These are phyloP conservation scores for Didymella sp. DNA, from an alignment of 2,329 filamentous ascomycete genomes.

Conservation along the genomic window DNA sequence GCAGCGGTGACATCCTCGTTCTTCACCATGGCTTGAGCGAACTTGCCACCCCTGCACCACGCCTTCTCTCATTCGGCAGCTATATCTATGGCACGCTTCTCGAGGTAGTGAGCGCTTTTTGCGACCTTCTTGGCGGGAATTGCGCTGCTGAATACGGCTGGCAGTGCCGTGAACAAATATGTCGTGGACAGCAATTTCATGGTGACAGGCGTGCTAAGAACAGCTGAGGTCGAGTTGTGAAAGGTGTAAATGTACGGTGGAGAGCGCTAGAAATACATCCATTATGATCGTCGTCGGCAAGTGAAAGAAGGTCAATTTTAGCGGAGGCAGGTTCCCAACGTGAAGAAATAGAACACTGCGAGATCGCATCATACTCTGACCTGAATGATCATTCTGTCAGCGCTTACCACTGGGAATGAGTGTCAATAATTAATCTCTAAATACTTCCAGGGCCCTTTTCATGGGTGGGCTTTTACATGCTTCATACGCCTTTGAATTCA, in stretches of 20 bases:
- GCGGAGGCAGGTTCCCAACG: too few species aligned
- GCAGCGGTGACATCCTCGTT: slow-evolving; percentile 1
- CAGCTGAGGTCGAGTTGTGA: neutral
- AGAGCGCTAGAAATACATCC: neutral
- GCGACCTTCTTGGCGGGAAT: neutral
- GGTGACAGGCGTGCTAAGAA: neutral
- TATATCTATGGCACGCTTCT: neutral
- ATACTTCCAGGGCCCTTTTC: too few species aligned
- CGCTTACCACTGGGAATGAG: too few species aligned
- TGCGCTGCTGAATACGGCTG: neutral
- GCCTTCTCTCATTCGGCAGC: slow-evolving; percentile 7
- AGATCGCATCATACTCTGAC: too few species aligned
- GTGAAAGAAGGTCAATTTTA: neutral
- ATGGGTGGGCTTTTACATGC: too few species aligned
- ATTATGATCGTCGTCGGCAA: neutral
- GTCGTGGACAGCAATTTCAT: neutral
- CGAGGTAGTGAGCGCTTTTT: neutral
- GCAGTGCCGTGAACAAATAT: neutral
- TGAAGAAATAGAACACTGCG: too few species aligned
- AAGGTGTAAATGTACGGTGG: neutral
- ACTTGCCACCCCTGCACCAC: slow-evolving; percentile 19
- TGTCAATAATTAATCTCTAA: too few species aligned
- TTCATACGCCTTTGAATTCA: too few species aligned
- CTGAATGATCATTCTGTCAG: too few species aligned
- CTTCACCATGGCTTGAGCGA: slow-evolving; percentile 11